Conservation (phyloP, 768 basidiomycete species). For the Leccinellum luteum region DNA sequence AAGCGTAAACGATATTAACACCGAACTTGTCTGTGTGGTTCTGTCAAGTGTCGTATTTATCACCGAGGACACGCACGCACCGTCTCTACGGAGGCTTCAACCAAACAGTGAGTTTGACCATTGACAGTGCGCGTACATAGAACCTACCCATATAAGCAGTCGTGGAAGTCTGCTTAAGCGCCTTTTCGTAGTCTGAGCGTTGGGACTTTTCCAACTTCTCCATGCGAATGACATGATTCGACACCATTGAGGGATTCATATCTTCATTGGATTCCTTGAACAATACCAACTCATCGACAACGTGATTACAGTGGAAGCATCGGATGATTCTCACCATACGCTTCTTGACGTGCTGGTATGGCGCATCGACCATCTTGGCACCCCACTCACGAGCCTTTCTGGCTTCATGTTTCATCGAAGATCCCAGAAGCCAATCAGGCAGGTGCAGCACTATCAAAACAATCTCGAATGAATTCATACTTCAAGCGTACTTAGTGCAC, state of each 20-base stretch:
- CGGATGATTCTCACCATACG: constrained; percentile 8
- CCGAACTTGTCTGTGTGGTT: not conserved
- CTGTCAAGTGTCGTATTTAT: not conserved
- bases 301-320: not conserved
- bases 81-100: constrained; percentile 13
- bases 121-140: no score
- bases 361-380: constrained; percentile 10
- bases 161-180: constrained; percentile 13
- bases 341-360: constrained; percentile 12
- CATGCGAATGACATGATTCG: constrained; percentile 10
- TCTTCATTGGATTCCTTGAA: constrained; percentile 7
- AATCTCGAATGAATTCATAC: not conserved
- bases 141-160: constrained; percentile 17
- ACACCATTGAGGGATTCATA: constrained; percentile 12
- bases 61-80: not conserved
- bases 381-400: constrained; percentile 7
- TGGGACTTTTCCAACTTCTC: constrained; percentile 4
- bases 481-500: not conserved
- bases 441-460: constrained; percentile 20
- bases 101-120: not conserved
- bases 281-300: not conserved
- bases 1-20: constrained; percentile 6
- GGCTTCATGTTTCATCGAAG: constrained; percentile 13
- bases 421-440: constrained; percentile 26
- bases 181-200: constrained; percentile 12